Base-by-base conservation (phyloP, 2,329 filamentous ascomycete genomes). In the Pyricularia grisea region DNA sequence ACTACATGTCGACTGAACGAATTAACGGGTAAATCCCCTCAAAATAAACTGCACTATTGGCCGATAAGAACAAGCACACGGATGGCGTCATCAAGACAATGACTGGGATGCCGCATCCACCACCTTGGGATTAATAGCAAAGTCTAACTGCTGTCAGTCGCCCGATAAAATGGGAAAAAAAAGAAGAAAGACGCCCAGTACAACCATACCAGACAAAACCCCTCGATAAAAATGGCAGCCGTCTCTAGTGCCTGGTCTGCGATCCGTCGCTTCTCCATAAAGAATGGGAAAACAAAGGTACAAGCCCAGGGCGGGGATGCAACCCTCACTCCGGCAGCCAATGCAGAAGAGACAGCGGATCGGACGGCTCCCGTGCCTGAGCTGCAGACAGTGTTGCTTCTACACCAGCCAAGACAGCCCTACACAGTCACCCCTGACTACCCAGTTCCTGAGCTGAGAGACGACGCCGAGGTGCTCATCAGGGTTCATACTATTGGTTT, bases 341-440 rank as follows among this genome's bases (percentile, higher is more conserved):
- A 50, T 50, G 36, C 17, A 20, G 36, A 50, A 50, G 36, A 50
- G 2, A 50, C 36, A 4, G 36, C 60, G 36, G 28, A 63, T 10
- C 28, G 23, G 67, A 63, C 36, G 33, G 28, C 20, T 14, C 9
- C 11, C 5, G 10, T 27, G 3, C n/a, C 58, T n/a, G 67, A 42
- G 30, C 65, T 73, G 20, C 77, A 78, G 68, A 71, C 72, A 0
- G 74, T 78, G 12, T 72, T 78, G 27, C 68, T 78, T 9, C 69
- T 78, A 31, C 75, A 75, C 60, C 76, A 70, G 4, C 73, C 75
- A 5, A 72, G 71, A 27, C 74, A 77, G 66, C 75, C 72, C 1
- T 78, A 78, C 67, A 67, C 74, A 30, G 67, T 77, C 42, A 74
- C 75, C 1, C 71, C 73, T 5, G 69, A 73, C 42, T 75, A 77